phyloP scores from a whole-genome alignment of 148 eudicot genomes.

The Chenopodium album region DNA sequence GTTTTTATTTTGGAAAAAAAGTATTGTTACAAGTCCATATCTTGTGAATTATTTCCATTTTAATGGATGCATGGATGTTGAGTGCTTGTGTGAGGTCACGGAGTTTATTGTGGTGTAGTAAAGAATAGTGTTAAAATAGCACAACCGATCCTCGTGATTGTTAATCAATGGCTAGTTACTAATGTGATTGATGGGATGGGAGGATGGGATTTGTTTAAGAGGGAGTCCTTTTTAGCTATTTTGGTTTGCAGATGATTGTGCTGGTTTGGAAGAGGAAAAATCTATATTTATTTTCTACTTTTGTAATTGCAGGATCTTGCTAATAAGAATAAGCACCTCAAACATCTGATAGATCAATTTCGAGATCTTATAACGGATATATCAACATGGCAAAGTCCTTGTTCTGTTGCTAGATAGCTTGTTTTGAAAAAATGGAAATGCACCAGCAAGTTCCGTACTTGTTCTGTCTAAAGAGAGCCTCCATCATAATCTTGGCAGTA shows the following conservation, averaged over 20 bases:
- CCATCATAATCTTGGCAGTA: neutral
- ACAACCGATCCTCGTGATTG: neutral
- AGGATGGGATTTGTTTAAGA: neutral
- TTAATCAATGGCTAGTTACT: neutral
- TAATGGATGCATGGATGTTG: neutral
- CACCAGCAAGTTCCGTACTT: neutral
- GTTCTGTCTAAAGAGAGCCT: neutral
- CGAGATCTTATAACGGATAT: constrained; percentile 68
- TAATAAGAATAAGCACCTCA: constrained; percentile 66
- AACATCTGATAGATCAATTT: constrained; percentile 74
- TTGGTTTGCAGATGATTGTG: neutral
- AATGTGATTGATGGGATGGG: neutral
- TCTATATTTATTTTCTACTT: neutral
- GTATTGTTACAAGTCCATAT: neutral
- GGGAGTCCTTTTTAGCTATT: neutral
- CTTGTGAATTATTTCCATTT: neutral
- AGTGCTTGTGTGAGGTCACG: neutral
- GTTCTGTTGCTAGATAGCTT: constrained; percentile 37
- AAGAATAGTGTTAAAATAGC: neutral
- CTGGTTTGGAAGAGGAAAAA: neutral
- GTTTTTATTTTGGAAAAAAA: neutral
- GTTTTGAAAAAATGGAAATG: neutral
- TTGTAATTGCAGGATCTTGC: constrained; percentile 54
- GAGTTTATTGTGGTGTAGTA: neutral
- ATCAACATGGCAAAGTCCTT: constrained; percentile 89